Evolutionary conservation across 177 flowering plant genomes (phyloP).

Genomic region (Tripterygium wilfordii): DNA sequence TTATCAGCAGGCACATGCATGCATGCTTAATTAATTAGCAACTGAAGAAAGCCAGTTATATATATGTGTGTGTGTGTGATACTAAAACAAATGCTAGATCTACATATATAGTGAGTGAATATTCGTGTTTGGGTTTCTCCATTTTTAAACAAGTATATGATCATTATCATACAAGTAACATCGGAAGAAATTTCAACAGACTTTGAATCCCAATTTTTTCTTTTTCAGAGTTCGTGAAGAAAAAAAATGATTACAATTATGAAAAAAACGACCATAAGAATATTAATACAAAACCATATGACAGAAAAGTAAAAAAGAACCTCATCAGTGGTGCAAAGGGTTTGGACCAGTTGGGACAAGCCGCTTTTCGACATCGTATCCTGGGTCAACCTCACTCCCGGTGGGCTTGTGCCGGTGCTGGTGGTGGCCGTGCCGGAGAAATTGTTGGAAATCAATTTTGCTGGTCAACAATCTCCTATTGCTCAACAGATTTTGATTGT

Average conservation of each 20-base stretch:
- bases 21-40: too few species aligned
- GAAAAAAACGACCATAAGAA: not conserved
- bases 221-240: too few species aligned
- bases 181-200: slow-evolving; percentile 5
- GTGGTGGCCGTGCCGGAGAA: slow-evolving; percentile 8
- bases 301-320: not conserved
- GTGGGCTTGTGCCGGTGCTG: not conserved
- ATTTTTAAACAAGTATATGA: slow-evolving; percentile 1
- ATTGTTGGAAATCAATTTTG: slow-evolving; percentile 36
- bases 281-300: slow-evolving; percentile 8
- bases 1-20: too few species aligned
- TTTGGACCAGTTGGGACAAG: slow-evolving; percentile 68
- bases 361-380: slow-evolving; percentile 47
- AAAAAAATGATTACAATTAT: not conserved
- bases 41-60: too few species aligned
- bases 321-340: slow-evolving; percentile 58
- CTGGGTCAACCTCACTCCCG: slow-evolving; percentile 35
- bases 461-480: slow-evolving; percentile 17
- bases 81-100: too few species aligned
- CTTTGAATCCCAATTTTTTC: too few species aligned
- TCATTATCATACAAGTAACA: too few species aligned
- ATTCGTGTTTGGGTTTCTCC: too few species aligned
- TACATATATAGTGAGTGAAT: too few species aligned
- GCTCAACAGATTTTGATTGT: not conserved
- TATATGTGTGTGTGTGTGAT: too few species aligned